Evolutionary conservation across 2,329 filamentous ascomycete genomes (phyloP).

Genomic region (Chaetothyriales sp.): DNA sequence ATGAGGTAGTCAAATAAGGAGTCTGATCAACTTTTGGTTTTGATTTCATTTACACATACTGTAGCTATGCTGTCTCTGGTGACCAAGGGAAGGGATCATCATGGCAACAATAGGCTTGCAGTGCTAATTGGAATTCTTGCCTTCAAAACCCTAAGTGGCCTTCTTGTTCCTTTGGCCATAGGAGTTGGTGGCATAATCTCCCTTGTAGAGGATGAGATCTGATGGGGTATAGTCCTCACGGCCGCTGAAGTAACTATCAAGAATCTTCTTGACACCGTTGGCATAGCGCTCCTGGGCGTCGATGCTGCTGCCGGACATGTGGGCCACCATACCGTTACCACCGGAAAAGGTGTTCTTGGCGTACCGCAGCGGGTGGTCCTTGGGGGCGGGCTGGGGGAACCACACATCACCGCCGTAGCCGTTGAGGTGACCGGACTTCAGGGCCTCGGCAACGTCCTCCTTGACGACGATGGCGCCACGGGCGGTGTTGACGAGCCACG

Average conservation of each 20-base stretch:
- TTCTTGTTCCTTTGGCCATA: slow-evolving; percentile 54
- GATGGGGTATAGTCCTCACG: slow-evolving; percentile 74
- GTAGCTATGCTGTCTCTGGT: too few species aligned
- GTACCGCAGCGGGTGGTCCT: slow-evolving; percentile 81
- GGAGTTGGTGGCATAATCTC: slow-evolving; percentile 88
- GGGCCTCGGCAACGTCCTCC: slow-evolving; percentile 89
- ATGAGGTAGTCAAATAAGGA: too few species aligned
- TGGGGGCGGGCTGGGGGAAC: slow-evolving; percentile 94
- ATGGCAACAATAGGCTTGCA: not conserved
- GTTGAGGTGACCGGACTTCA: slow-evolving; percentile 65
- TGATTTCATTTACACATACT: too few species aligned
- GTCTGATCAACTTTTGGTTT: too few species aligned
- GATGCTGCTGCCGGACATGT: slow-evolving; percentile 98
- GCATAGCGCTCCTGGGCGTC: slow-evolving; percentile 92
- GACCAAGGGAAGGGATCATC: too few species aligned
- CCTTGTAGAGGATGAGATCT: slow-evolving; percentile 78
- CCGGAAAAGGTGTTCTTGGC: slow-evolving; percentile 91
- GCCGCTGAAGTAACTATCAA: slow-evolving; percentile 80
- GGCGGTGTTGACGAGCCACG: slow-evolving; percentile 97
- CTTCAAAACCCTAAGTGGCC: not conserved
- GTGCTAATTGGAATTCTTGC: not conserved
- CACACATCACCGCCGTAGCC: slow-evolving; percentile 44
- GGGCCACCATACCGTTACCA: slow-evolving; percentile 95
- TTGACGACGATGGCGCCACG: slow-evolving; percentile 98
- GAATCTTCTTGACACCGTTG: slow-evolving; percentile 72